Conservation (phyloP, 2,329 filamentous ascomycete genomes). For the Cylindrodendrum hubeiense region DNA sequence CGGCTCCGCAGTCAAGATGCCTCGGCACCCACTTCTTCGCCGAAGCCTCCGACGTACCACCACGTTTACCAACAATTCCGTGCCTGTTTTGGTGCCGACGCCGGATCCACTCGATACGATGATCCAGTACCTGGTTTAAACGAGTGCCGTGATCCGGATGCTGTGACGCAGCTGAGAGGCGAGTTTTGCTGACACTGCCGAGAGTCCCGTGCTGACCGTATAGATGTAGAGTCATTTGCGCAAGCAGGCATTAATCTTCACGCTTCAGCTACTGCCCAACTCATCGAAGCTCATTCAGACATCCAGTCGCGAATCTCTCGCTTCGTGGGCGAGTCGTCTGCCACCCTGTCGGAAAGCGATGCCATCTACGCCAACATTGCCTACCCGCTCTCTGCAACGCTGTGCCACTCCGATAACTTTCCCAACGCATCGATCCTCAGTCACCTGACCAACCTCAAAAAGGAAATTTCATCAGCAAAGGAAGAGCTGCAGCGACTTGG, state of each 20-base stretch:
- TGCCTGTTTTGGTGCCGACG: conserved; percentile 30
- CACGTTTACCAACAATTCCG: conserved; percentile 44
- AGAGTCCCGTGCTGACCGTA: background rate
- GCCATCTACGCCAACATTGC: conserved; percentile 48
- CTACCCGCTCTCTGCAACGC: conserved; percentile 48
- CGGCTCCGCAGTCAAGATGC: conserved; percentile 44
- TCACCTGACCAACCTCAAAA: conserved; percentile 42
- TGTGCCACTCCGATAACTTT: conserved; percentile 43
- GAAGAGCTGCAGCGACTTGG: conserved; percentile 39
- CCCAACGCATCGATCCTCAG: conserved; percentile 41
- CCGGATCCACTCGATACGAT: background rate
- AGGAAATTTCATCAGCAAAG: conserved; percentile 37
- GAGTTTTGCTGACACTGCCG: background rate
- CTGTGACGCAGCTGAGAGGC: conserved; percentile 38
- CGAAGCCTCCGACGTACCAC: conserved; percentile 10
- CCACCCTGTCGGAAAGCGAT: conserved; percentile 30
- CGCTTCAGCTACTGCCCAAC: conserved; percentile 29
- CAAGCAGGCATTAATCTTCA: conserved; percentile 38
- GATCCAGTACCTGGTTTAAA: background rate
- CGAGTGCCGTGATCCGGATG: conserved; percentile 2
- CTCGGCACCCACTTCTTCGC: conserved; percentile 11
- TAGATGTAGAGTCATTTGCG: conserved; percentile 38
- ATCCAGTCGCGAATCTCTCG: conserved; percentile 36
- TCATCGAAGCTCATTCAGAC: conserved; percentile 39
- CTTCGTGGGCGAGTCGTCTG: conserved; percentile 36